These are phyloP conservation scores for Lasiosphaeria hispida DNA, from an alignment of 495 filamentous ascomycete genomes.

Conservation along the genomic window DNA sequence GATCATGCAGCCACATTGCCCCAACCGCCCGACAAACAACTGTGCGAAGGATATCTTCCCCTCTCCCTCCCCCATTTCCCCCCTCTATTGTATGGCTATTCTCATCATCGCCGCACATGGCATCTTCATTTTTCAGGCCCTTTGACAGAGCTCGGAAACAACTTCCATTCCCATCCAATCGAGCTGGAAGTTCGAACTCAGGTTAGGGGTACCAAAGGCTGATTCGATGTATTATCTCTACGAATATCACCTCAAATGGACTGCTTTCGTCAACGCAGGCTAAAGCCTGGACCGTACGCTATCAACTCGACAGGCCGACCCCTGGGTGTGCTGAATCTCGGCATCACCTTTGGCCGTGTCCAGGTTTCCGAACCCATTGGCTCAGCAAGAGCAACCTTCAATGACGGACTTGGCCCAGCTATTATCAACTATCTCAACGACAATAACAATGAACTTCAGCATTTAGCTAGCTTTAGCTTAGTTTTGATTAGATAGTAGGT, in stretches of 20 bases:
- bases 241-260: slow-evolving; percentile 4
- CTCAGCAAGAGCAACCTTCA: background rate
- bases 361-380: slow-evolving; percentile 13
- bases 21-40: too few relatives aligned
- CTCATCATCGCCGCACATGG: too few relatives aligned
- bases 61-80: too few relatives aligned
- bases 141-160: too few relatives aligned
- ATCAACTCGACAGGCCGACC: slow-evolving; percentile 9
- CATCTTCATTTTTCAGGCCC: too few relatives aligned
- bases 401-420: background rate
- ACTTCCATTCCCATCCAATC: too few relatives aligned
- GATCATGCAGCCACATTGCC: too few relatives aligned
- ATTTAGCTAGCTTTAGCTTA: background rate
- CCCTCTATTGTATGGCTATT: too few relatives aligned
- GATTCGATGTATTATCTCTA: background rate
- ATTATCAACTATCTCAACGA: slow-evolving; percentile 9
- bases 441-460: background rate
- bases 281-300: slow-evolving; percentile 7
- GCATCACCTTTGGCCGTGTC: background rate
- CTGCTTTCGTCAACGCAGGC: too few relatives aligned
- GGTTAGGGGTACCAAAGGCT: background rate
- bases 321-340: background rate
- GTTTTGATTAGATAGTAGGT: too few relatives aligned
- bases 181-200: too few relatives aligned
- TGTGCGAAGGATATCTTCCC: too few relatives aligned